Evolutionary conservation across 1,139 yeast genomes (phyloP), one percentile per base, ranked within the genome.

Genomic region (Debaryomycetaceae sp.): DNA sequence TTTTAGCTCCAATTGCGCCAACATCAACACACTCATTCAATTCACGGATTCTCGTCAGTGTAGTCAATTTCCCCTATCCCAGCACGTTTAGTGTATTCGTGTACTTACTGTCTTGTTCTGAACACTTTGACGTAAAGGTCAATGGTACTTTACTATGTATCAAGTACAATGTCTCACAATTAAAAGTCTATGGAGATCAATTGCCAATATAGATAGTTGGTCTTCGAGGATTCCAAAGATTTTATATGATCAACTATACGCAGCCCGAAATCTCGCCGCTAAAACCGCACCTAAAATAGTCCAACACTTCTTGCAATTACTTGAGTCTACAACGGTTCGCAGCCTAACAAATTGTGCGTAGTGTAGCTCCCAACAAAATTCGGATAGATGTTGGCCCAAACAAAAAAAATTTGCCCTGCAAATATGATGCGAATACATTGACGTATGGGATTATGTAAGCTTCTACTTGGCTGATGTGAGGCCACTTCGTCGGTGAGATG

Each of bases 301-400:
- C 26, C 26, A 22, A 22, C 26, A 22, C 26, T 22, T 22, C 7
- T 22, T 22, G 7, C 11, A 11, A 8, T 11, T 11, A 22, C 7
- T 11, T 22, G 3, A 8, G 11, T 8, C 26, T 22, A 22, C 11
- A 22, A 22, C 26, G 26, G 29, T 35, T 35, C 37, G 37, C 37
- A 35, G 37, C 37, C 37, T 35, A 29, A 17, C 26, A 15, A 24
- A 15, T 7, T 14, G 9, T 8, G 11, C 9, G 19, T 31, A 31
- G 17, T 31, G 31, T 31, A 29, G 35, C 41, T 28, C 41, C 41
- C 41, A 38, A 38, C 41, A 38, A 38, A 38, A 31, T 22, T 16
- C 16, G 13, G 19, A 5, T 26, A 15, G 31, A 18, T 38, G 41
- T 38, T 38, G 41, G 41, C 41, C 41, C 41, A 38, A 38, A 38